Base-by-base conservation (phyloP, 352 stramenopile species). In the Phytophthora constricta region DNA sequence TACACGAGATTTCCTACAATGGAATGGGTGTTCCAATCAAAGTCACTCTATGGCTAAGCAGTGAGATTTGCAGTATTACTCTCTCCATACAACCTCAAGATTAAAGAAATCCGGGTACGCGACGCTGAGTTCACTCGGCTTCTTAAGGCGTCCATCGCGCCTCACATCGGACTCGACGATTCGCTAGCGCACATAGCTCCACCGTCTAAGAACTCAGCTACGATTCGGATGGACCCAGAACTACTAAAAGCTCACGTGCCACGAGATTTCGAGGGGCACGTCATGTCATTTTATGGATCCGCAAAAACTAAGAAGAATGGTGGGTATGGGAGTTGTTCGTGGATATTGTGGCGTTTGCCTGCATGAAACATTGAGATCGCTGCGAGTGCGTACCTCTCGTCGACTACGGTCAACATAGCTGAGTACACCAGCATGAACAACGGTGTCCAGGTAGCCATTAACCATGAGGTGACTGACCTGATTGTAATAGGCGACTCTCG, bases 401-500 rank as follows among this genome's bases (percentile, higher is more conserved):
- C 52, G 26, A 50, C 39, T n/a, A 50, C 52, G 25, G 52, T 51
- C 1, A 51, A 60, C 22, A 16, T 50, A 0, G 52, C 25, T 26
- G 39, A 60, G 26, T 58, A 58, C 34, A 48, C 50, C 4, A 33
- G 33, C 17, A 58, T 58, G 34, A 37, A 48, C 22, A 58, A 58
- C 19, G 50, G 31, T 11, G 34, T 58, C 37, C 31, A 48, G 37
- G 19, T 14, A 25, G 41, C 41, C 7, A 19, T 47, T 19, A 19
- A 41, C 16, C 16, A 45, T 45, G 49, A 27, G 31, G 49, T 19
- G 9, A 19, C 9, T 14, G 41, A 47, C 17, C 17, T 47, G 17
- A 47, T 47, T 14, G 17, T 47, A 7, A 14, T 47, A 7, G 41
- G 41, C 19, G 41, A 47, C 41, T 47, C 41, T 7, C 9, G 41